A percentile compares a stretch with the other conserved stretches of the same genome.
Conservation (phyloP, 2,329 filamentous ascomycete genomes). For the Microsporum canis region DNA sequence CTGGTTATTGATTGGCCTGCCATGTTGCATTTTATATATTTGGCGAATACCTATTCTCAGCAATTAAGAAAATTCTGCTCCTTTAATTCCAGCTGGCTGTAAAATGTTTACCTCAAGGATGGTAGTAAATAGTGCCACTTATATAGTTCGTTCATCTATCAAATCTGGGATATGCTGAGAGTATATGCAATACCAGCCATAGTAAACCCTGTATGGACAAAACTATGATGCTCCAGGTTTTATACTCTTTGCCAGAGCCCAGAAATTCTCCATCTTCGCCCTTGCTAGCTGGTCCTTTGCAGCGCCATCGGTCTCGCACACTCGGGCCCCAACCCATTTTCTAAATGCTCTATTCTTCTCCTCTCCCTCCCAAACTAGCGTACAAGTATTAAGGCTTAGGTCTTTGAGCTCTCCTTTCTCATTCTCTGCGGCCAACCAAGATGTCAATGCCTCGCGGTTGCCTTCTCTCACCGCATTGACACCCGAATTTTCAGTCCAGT, state of each 20-base stretch:
- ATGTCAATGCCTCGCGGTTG: conserved; percentile 50
- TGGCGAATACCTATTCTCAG: not conserved
- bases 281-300: conserved; percentile 69
- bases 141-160: not conserved
- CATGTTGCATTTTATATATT: not conserved
- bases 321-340: conserved; percentile 69
- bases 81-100: not conserved
- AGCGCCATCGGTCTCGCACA: conserved; percentile 87
- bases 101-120: too few relatives aligned
- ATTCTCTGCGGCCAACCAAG: conserved; percentile 70
- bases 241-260: conserved; percentile 70
- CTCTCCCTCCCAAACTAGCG: conserved; percentile 82
- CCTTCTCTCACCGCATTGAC: conserved; percentile 48
- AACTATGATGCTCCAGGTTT: conserved; percentile 23
- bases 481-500: conserved; percentile 82
- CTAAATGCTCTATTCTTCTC: conserved; percentile 68
- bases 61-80: too few relatives aligned
- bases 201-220: too few relatives aligned
- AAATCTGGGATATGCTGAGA: not conserved
- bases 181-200: not conserved
- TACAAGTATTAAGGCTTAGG: conserved; percentile 69
- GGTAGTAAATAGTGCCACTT: too few relatives aligned
- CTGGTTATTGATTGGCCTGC: not conserved
- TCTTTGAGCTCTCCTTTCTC: conserved; percentile 70
- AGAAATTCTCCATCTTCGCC: conserved; percentile 89